phyloP scores from a whole-genome alignment of 768 basidiomycete species.

The Amanita exitialis region DNA sequence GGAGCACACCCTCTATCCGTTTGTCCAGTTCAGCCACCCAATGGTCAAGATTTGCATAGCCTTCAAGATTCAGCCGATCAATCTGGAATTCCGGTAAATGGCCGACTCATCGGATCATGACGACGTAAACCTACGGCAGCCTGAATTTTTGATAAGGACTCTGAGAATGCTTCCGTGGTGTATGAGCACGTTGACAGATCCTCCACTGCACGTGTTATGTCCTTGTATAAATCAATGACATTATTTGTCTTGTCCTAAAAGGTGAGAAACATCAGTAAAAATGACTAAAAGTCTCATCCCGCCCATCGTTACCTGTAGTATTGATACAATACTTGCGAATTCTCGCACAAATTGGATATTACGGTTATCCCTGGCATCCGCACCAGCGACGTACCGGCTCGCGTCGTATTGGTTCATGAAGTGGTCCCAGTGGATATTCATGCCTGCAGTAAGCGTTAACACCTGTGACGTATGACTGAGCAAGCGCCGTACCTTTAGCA shows the following conservation, averaged over 20 bases:
- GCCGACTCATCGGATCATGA: not conserved
- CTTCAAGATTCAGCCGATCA: slow-evolving; percentile 90
- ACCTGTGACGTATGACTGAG: not conserved
- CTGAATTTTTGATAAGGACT: slow-evolving; percentile 72
- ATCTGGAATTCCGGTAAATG: slow-evolving; percentile 38
- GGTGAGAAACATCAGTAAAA: slow-evolving; percentile 2
- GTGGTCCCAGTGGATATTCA: slow-evolving; percentile 94
- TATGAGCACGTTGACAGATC: slow-evolving; percentile 85
- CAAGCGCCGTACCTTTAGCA: slow-evolving; percentile 50
- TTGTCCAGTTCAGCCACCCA: slow-evolving; percentile 84
- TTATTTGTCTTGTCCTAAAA: slow-evolving; percentile 89
- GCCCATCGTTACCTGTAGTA: slow-evolving; percentile 57
- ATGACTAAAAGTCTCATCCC: not conserved
- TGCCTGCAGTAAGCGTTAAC: slow-evolving; percentile 42
- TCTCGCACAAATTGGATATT: slow-evolving; percentile 94
- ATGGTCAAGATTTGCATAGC: slow-evolving; percentile 87
- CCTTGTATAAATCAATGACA: slow-evolving; percentile 84
- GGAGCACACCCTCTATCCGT: slow-evolving; percentile 73
- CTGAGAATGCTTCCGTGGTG: slow-evolving; percentile 71
- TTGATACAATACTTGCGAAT: slow-evolving; percentile 86
- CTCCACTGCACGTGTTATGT: slow-evolving; percentile 76
- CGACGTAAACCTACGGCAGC: slow-evolving; percentile 48
- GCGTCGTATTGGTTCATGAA: slow-evolving; percentile 93
- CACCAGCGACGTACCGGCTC: slow-evolving; percentile 57
- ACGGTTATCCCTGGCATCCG: slow-evolving; percentile 76